Percentiles rank a stretch among this genome's conserved stretches.
Evolutionary conservation across 352 stramenopile species (phyloP).

Genomic region (Salisapilia sapeloensis): DNA sequence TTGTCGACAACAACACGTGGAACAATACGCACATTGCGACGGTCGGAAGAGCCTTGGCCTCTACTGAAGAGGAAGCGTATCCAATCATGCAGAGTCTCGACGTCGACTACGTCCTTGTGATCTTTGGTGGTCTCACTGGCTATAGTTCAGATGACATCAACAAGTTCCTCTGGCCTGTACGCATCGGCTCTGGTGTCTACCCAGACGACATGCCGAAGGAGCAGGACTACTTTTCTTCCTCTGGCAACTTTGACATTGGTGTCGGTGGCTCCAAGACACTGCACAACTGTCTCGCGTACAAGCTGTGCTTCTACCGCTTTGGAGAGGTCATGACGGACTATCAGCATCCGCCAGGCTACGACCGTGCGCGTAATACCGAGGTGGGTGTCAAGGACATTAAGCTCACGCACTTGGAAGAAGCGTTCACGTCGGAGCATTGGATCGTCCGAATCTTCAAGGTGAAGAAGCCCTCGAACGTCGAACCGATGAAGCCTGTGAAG

Average conservation of each 20-base stretch:
- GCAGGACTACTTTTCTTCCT: constrained; percentile 73
- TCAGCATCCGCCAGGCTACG: constrained; percentile 62
- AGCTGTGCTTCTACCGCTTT: constrained; percentile 89
- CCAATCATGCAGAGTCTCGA: constrained; percentile 83
- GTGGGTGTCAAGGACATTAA: constrained; percentile 85
- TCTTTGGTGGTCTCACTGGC: constrained; percentile 78
- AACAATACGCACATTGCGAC: constrained; percentile 96
- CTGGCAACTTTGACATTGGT: constrained; percentile 75
- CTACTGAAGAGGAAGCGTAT: constrained; percentile 76
- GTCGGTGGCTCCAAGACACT: constrained; percentile 66
- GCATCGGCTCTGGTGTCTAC: constrained; percentile 78
- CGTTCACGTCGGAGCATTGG: constrained; percentile 91
- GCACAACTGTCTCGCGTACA: constrained; percentile 87
- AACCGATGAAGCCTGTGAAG: constrained; percentile 47
- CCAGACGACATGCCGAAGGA: constrained; percentile 75
- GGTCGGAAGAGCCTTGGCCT: constrained; percentile 73
- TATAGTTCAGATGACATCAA: constrained; percentile 86
- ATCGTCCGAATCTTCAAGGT: constrained; percentile 92
- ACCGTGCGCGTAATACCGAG: constrained; percentile 74
- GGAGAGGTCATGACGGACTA: constrained; percentile 78
- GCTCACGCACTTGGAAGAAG: constrained; percentile 84
- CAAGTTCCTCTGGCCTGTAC: constrained; percentile 88
- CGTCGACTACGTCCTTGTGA: constrained; percentile 87
- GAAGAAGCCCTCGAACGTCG: constrained; percentile 79
- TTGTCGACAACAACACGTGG: constrained; percentile 95